phyloP scores from a whole-genome alignment of 1,139 yeast species.

The Nakaseomyces glabratus region DNA sequence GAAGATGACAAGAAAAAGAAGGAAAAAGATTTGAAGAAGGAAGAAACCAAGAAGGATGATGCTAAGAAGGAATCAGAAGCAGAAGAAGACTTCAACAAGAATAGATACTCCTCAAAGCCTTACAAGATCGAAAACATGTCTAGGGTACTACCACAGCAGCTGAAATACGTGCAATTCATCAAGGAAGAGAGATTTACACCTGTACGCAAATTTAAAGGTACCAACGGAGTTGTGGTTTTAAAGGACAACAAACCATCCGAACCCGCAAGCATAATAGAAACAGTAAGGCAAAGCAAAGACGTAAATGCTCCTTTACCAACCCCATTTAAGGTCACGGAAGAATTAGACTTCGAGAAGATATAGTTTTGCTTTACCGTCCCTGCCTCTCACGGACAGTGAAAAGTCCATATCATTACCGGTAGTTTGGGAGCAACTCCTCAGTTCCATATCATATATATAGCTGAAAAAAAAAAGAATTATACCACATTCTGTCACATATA shows the following conservation, averaged over 20 bases:
- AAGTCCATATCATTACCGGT: no score
- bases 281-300: conserved; percentile 72
- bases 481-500: no score
- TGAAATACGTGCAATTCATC: conserved; percentile 69
- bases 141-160: conserved; percentile 86
- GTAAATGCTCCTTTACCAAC: conserved; percentile 89
- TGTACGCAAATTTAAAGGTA: conserved; percentile 68
- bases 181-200: conserved; percentile 76
- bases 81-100: conserved; percentile 30
- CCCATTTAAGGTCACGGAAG: conserved; percentile 46
- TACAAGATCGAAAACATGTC: conserved; percentile 70
- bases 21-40: conserved; percentile 32
- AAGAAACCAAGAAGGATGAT: conserved; percentile 22
- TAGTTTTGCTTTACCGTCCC: no score
- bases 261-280: conserved; percentile 61
- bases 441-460: no score
- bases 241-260: conserved; percentile 62
- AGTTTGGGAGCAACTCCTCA: no score
- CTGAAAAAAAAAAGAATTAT: no score
- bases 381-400: no score
- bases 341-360: conserved; percentile 23
- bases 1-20: conserved; percentile 29
- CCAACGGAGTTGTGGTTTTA: conserved; percentile 74
- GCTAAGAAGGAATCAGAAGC: conserved; percentile 24
- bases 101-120: conserved; percentile 45